Conservation (phyloP, 768 basidiomycete species). For the Termitomyces titanicus region DNA sequence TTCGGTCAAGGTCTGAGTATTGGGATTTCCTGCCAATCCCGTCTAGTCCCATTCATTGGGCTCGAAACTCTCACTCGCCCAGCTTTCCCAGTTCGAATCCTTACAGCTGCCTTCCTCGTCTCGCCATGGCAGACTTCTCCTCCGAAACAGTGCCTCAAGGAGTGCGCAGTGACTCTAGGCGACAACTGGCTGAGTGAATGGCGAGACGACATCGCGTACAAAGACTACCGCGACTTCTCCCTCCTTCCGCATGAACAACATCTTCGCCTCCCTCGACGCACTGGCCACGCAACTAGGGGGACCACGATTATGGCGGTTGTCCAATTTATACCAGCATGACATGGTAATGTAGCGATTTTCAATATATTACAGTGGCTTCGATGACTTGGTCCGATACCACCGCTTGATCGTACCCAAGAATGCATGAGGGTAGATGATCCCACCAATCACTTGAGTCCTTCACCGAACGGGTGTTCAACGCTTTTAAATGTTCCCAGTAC, state of each 20-base stretch:
- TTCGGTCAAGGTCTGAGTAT: too few species aligned
- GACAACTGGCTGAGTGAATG: slow-evolving; percentile 93
- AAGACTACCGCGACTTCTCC: slow-evolving; percentile 85
- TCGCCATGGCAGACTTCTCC: slow-evolving; percentile 64
- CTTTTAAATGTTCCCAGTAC: slow-evolving; percentile 28
- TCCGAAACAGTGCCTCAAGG: slow-evolving; percentile 78
- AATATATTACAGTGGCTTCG: not conserved
- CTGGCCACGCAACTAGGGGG: too few species aligned
- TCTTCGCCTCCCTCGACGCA: too few species aligned
- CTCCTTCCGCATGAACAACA: too few species aligned
- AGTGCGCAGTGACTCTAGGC: slow-evolving; percentile 59
- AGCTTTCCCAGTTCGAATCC: slow-evolving; percentile 54
- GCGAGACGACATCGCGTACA: slow-evolving; percentile 97
- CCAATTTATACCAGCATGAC: too few species aligned
- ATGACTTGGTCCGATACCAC: not conserved
- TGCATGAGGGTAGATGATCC: not conserved
- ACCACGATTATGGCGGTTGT: too few species aligned
- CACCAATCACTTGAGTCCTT: not conserved
- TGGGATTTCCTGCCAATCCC: too few species aligned
- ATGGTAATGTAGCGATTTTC: too few species aligned
- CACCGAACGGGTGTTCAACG: slow-evolving; percentile 7
- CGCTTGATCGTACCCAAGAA: not conserved
- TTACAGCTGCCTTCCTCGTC: slow-evolving; percentile 65
- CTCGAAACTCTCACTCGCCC: slow-evolving; percentile 75
- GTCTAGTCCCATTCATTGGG: too few species aligned